phyloP scores from a whole-genome alignment of 2,329 filamentous ascomycete genomes.

The Aaosphaeria pasadenensis region DNA sequence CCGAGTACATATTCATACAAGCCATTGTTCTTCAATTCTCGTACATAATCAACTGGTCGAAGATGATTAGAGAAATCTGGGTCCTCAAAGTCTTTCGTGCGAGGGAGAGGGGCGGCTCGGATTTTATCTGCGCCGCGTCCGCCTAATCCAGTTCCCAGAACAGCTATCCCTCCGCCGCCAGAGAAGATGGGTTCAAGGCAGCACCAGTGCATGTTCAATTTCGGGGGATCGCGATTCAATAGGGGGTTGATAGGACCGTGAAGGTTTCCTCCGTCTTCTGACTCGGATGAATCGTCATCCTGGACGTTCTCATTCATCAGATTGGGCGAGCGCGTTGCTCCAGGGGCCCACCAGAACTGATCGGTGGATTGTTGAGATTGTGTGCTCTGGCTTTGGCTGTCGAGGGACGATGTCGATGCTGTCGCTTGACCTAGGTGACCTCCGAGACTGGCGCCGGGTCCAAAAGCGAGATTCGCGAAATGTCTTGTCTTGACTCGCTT shows the following conservation, averaged over 20 bases:
- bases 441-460: slow-evolving; percentile 21
- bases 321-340: slow-evolving; percentile 54
- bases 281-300: slow-evolving; percentile 37
- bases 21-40: slow-evolving; percentile 38
- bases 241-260: slow-evolving; percentile 34
- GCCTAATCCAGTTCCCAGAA: slow-evolving; percentile 46
- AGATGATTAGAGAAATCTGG: slow-evolving; percentile 51
- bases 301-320: slow-evolving; percentile 54
- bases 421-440: slow-evolving; percentile 26
- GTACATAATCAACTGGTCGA: slow-evolving; percentile 44
- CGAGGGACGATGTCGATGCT: slow-evolving; percentile 22
- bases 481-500: slow-evolving; percentile 37
- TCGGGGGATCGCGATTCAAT: slow-evolving; percentile 41
- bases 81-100: slow-evolving; percentile 54
- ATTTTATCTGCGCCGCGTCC: slow-evolving; percentile 55
- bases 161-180: slow-evolving; percentile 58
- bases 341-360: slow-evolving; percentile 59
- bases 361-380: slow-evolving; percentile 26
- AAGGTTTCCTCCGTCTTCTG: slow-evolving; percentile 32
- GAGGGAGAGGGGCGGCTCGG: slow-evolving; percentile 56
- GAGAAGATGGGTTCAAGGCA: slow-evolving; percentile 60
- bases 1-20: slow-evolving; percentile 42
- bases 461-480: slow-evolving; percentile 37
- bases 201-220: slow-evolving; percentile 58
- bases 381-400: slow-evolving; percentile 16